Conservation (phyloP, 106 monocot genomes). For the Dendrobium chrysotoxum region DNA sequence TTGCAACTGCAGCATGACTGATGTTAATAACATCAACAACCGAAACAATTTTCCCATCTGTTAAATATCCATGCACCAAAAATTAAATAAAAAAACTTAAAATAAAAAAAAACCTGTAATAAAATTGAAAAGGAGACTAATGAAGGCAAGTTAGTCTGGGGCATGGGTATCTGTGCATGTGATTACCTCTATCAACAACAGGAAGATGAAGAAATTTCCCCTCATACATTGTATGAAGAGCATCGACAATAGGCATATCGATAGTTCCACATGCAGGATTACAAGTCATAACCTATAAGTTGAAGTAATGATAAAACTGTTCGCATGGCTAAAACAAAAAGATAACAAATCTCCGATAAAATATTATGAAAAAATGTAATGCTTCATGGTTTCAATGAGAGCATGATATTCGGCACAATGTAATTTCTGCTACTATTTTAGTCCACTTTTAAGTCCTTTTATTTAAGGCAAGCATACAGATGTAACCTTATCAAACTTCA, state of each 20-base stretch:
- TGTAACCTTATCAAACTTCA: background rate
- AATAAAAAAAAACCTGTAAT: background rate
- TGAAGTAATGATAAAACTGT: background rate
- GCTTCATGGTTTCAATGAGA: background rate
- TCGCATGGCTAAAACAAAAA: background rate
- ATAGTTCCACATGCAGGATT: constrained; percentile 42
- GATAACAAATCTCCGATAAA: background rate
- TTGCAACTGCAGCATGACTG: constrained; percentile 32
- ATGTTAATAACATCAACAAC: constrained; percentile 40
- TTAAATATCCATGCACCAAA: background rate
- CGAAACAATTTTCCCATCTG: constrained; percentile 68
- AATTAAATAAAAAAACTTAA: background rate
- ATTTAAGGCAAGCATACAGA: background rate
- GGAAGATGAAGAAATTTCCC: constrained; percentile 60
- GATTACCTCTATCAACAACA: constrained; percentile 45
- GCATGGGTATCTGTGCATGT: background rate
- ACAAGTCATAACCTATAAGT: constrained; percentile 41
- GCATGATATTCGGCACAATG: background rate
- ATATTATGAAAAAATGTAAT: background rate
- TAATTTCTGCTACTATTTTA: background rate
- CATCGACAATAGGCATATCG: constrained; percentile 54
- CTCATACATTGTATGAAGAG: constrained; percentile 52
- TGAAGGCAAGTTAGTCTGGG: background rate
- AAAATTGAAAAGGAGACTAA: background rate
- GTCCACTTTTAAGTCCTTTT: background rate